Conservation (phyloP, 352 stramenopile species). For the Phytophthora pistaciae region DNA sequence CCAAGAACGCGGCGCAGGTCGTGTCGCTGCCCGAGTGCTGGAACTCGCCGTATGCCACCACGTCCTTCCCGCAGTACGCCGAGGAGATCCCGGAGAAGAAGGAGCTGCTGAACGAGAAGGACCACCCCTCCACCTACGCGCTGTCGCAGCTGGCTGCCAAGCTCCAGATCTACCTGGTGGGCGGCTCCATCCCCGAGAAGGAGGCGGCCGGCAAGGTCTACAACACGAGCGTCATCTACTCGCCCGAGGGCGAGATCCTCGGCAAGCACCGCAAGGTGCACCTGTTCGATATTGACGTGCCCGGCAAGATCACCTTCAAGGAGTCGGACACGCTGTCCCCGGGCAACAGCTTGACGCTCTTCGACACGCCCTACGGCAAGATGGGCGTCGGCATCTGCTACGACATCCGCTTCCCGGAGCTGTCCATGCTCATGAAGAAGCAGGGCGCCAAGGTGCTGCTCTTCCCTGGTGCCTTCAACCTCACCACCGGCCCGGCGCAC, state of each 20-base stretch:
- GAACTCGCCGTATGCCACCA: slow-evolving; percentile 98
- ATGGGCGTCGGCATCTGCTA: slow-evolving; percentile 99
- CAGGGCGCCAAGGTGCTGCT: slow-evolving; percentile 89
- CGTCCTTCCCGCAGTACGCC: slow-evolving; percentile 97
- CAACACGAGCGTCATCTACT: slow-evolving; percentile 99
- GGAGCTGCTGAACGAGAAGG: slow-evolving; percentile 55
- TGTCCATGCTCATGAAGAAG: slow-evolving; percentile 97
- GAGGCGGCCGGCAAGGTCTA: slow-evolving; percentile 92
- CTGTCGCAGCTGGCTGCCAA: slow-evolving; percentile 92
- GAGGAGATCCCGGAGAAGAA: slow-evolving; percentile 93
- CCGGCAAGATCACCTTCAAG: slow-evolving; percentile 99
- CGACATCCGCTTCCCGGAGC: slow-evolving; percentile 99
- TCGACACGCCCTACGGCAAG: slow-evolving; percentile 91
- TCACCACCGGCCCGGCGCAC: slow-evolving; percentile 96
- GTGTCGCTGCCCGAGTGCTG: slow-evolving; percentile 96
- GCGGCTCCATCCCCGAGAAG: slow-evolving; percentile 97
- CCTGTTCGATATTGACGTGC: slow-evolving; percentile 99
- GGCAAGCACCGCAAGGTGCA: slow-evolving; percentile 99
- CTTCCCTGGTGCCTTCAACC: slow-evolving; percentile 90
- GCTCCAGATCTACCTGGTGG: slow-evolving; percentile 95
- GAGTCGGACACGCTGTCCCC: slow-evolving; percentile 98
- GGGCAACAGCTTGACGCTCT: slow-evolving; percentile 90
- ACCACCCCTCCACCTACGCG: slow-evolving; percentile 89
- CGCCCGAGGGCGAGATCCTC: slow-evolving; percentile 94
- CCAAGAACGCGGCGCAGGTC: slow-evolving; percentile 83